Evolutionary conservation across 805 yeast species (phyloP).

Genomic region (Kuraishia borneana): DNA sequence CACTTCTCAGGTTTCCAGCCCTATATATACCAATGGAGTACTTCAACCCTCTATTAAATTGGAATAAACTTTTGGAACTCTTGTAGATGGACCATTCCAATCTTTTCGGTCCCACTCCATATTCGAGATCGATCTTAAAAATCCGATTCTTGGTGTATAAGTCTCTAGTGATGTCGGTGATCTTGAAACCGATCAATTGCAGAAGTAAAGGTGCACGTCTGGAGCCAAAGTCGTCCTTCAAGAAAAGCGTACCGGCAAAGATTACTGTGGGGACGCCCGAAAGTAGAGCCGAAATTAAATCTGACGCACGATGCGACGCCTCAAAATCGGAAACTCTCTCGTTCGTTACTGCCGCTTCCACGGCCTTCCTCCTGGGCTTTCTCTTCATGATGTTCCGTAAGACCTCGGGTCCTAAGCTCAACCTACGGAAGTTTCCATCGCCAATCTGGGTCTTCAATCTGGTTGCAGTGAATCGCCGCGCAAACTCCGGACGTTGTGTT

Average conservation of each 20-base stretch:
- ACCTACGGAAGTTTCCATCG: not conserved
- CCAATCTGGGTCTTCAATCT: too few species aligned
- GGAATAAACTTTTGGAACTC: slow-evolving; percentile 60
- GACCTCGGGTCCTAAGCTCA: not conserved
- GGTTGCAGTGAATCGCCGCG: too few species aligned
- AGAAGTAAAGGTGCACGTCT: slow-evolving; percentile 76
- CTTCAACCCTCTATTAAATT: slow-evolving; percentile 58
- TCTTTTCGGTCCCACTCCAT: slow-evolving; percentile 75
- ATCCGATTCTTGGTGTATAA: slow-evolving; percentile 28
- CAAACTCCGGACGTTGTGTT: too few species aligned
- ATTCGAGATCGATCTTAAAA: slow-evolving; percentile 69
- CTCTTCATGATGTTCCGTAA: not conserved
- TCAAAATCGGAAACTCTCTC: not conserved
- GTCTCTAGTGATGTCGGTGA: slow-evolving; percentile 33
- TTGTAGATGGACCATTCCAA: slow-evolving; percentile 73
- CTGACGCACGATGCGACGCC: slow-evolving; percentile 11
- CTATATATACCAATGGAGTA: slow-evolving; percentile 29
- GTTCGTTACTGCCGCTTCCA: not conserved
- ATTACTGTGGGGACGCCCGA: slow-evolving; percentile 69
- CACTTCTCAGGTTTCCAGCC: slow-evolving; percentile 17
- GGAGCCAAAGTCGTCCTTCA: slow-evolving; percentile 64
- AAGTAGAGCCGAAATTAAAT: slow-evolving; percentile 37
- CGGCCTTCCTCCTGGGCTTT: not conserved
- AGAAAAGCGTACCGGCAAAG: slow-evolving; percentile 62
- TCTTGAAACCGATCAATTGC: slow-evolving; percentile 56